Evolutionary conservation across 306 rosid species (phyloP).

Genomic region (Quercus berberidifolia): DNA sequence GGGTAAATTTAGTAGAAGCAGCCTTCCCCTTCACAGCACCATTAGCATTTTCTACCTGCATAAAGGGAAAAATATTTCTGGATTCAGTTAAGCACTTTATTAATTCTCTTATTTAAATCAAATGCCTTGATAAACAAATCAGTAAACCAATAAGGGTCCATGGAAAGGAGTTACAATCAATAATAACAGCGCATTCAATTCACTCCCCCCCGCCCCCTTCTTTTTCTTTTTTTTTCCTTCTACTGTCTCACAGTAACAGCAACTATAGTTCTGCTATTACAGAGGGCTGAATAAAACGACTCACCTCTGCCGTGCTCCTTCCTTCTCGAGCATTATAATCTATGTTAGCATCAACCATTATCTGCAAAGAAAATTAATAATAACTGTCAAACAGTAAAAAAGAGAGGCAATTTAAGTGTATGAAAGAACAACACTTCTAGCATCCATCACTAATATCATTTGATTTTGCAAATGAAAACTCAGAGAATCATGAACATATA

Average conservation of each 20-base stretch:
- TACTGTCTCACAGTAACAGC: not conserved
- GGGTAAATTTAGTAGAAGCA: conserved; percentile 70
- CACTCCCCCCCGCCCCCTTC: no score
- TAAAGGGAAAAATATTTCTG: conserved; percentile 16
- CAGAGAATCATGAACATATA: not conserved
- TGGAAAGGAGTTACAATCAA: not conserved
- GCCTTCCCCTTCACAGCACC: conserved; percentile 56
- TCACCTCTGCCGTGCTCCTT: conserved; percentile 85
- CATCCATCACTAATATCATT: conserved; percentile 7
- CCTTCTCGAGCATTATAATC: conserved; percentile 84
- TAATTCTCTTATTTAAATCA: not conserved
- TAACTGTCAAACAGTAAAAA: conserved; percentile 4
- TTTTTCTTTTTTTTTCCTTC: not conserved
- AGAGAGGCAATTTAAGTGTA: conserved; percentile 2
- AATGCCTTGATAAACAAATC: not conserved
- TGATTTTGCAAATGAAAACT: conserved; percentile 1
- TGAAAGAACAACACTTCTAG: conserved; percentile 5
- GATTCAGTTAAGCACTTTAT: conserved; percentile 11
- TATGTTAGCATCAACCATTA: conserved; percentile 67
- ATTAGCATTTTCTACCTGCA: conserved; percentile 45
- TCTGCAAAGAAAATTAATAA: conserved; percentile 39
- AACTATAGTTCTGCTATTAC: not conserved
- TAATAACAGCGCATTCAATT: not conserved
- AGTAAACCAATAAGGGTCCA: not conserved
- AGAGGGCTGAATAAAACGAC: conserved; percentile 14